phyloP scores from a whole-genome alignment of 345 rosid species.

The Salix koriyanagi region DNA sequence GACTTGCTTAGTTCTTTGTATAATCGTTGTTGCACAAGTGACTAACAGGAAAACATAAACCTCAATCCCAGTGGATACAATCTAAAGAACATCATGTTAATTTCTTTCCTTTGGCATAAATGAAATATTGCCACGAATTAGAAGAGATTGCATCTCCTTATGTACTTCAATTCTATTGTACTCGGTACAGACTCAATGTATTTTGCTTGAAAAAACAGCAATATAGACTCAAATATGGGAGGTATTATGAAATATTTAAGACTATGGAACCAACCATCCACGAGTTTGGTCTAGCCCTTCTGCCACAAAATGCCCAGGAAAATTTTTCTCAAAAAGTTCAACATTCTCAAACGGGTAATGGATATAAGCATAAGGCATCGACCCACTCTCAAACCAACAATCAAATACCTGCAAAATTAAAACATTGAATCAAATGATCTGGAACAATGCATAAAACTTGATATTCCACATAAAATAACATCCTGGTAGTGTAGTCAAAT shows the following conservation, averaged over 20 bases:
- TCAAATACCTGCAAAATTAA: slow-evolving; percentile 74
- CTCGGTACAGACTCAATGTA: not conserved
- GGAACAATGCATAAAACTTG: not conserved
- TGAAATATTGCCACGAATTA: not conserved
- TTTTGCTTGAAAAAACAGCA: not conserved
- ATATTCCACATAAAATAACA: not conserved
- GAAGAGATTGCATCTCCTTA: not conserved
- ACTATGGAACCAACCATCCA: slow-evolving; percentile 73
- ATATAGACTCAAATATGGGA: not conserved
- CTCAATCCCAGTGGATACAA: not conserved
- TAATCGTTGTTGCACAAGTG: not conserved
- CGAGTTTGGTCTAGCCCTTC: slow-evolving; percentile 99
- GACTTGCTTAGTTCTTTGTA: not conserved
- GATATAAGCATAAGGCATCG: slow-evolving; percentile 99
- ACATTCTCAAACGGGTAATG: slow-evolving; percentile 97
- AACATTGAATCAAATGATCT: not conserved
- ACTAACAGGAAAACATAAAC: not conserved
- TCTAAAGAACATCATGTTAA: not conserved
- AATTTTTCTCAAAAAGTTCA: slow-evolving; percentile 80
- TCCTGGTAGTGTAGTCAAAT: not conserved
- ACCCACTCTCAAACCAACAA: slow-evolving; percentile 99
- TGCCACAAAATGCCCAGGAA: slow-evolving; percentile 97
- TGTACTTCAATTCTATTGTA: not conserved
- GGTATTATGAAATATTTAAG: not conserved
- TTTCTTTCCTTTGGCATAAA: not conserved